Conservation (phyloP, 768 basidiomycete species). For the Galerina sulciceps region DNA sequence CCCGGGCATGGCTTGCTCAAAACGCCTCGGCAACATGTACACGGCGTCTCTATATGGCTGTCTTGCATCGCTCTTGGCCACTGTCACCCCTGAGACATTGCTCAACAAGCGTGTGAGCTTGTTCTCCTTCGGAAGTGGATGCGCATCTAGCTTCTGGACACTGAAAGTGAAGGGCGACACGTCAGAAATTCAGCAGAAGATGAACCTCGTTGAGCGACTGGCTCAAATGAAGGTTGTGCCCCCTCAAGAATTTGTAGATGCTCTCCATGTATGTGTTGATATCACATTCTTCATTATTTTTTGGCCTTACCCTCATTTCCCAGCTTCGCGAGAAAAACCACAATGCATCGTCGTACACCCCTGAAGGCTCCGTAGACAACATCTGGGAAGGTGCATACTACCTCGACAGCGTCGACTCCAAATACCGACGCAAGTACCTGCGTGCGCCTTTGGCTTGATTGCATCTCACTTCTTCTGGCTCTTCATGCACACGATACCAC, state of each 20-base stretch:
- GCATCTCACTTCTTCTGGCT: too few relatives aligned
- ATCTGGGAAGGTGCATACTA: slow-evolving; percentile 96
- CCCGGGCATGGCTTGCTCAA: slow-evolving; percentile 85
- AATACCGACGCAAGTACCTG: slow-evolving; percentile 90
- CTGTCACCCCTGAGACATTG: slow-evolving; percentile 70
- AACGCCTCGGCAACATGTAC: slow-evolving; percentile 98
- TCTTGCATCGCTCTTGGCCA: slow-evolving; percentile 83
- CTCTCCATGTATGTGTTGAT: slow-evolving; percentile 65
- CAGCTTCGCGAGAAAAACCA: slow-evolving; percentile 97
- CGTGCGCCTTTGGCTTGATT: slow-evolving; percentile 40
- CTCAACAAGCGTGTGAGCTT: slow-evolving; percentile 86
- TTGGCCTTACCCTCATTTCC: slow-evolving; percentile 7
- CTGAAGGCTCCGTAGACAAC: slow-evolving; percentile 86
- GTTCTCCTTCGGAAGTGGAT: slow-evolving; percentile 97
- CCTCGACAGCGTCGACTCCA: slow-evolving; percentile 86
- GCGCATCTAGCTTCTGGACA: slow-evolving; percentile 94
- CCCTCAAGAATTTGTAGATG: slow-evolving; percentile 89
- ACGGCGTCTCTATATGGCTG: slow-evolving; percentile 96
- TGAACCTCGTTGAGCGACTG: slow-evolving; percentile 81
- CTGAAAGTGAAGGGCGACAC: slow-evolving; percentile 89
- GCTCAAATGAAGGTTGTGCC: slow-evolving; percentile 89
- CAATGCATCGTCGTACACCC: slow-evolving; percentile 84
- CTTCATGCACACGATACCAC: too few relatives aligned
- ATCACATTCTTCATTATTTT: slow-evolving; percentile 11
- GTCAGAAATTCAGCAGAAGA: slow-evolving; percentile 74